A percentile compares a stretch with the other conserved stretches of the same genome.
Evolutionary conservation across 1,139 yeast species (phyloP).

Genomic region (Geotrichum citri-aurantii): DNA sequence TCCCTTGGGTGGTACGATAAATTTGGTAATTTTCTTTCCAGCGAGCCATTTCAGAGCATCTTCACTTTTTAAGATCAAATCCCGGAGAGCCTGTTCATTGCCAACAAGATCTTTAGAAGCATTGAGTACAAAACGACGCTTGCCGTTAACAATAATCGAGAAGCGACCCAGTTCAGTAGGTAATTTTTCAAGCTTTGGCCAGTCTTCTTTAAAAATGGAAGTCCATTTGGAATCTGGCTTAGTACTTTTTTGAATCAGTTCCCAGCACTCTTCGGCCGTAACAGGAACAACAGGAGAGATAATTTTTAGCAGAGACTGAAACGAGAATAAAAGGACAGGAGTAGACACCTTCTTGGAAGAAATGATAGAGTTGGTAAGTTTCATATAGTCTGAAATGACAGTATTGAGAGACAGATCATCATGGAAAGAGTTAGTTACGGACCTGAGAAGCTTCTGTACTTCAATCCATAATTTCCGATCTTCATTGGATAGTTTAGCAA

Average conservation of each 20-base stretch:
- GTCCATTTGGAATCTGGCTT: constrained; percentile 35
- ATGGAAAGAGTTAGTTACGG: constrained; percentile 56
- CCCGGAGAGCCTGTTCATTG: constrained; percentile 35
- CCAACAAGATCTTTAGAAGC: constrained; percentile 38
- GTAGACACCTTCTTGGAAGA: constrained; percentile 37
- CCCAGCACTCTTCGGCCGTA: constrained; percentile 80
- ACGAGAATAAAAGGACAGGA: constrained; percentile 40
- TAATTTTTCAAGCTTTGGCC: constrained; percentile 28
- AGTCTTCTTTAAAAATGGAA: constrained; percentile 45
- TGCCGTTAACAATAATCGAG: constrained; percentile 61
- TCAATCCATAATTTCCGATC: constrained; percentile 58
- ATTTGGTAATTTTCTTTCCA: constrained; percentile 21
- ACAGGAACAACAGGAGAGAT: constrained; percentile 78
- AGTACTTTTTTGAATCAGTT: constrained; percentile 39
- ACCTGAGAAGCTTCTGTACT: constrained; percentile 45
- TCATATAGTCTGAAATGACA: constrained; percentile 84
- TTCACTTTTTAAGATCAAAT: constrained; percentile 20
- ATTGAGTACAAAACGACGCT: constrained; percentile 43
- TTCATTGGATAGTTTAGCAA: constrained; percentile 33
- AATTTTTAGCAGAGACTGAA: constrained; percentile 49
- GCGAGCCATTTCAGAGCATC: constrained; percentile 20
- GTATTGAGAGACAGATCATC: constrained; percentile 68
- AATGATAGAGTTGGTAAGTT: constrained; percentile 55
- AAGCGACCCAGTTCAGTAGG: constrained; percentile 18
- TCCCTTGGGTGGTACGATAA: constrained; percentile 26